phyloP scores from a whole-genome alignment of 2,329 filamentous ascomycete genomes.

The Hypomyces rosellus region DNA sequence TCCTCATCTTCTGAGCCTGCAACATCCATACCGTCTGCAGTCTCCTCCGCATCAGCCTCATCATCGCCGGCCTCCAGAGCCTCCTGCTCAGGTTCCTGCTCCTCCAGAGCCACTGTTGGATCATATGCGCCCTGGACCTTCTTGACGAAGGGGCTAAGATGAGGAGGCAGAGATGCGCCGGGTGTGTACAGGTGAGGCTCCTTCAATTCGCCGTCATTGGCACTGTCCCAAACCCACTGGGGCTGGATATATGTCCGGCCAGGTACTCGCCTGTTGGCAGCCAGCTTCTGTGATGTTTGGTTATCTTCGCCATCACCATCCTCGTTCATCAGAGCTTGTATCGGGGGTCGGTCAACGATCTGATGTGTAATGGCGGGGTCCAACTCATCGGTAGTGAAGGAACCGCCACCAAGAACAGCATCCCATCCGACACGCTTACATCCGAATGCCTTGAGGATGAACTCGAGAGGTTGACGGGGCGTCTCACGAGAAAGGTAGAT shows the following conservation, averaged over 20 bases:
- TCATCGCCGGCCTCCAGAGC: conserved; percentile 64
- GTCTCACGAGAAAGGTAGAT: conserved; percentile 93
- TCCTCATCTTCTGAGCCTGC: conserved; percentile 37
- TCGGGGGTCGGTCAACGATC: conserved; percentile 81
- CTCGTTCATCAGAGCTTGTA: conserved; percentile 52
- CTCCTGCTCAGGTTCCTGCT: conserved; percentile 83
- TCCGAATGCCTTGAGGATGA: conserved; percentile 87
- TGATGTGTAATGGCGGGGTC: conserved; percentile 93
- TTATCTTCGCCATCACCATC: conserved; percentile 50
- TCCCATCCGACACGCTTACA: conserved; percentile 98
- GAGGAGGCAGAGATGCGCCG: conserved; percentile 82
- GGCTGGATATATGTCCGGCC: conserved; percentile 91
- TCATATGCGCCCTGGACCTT: conserved; percentile 83
- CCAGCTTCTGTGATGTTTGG: conserved; percentile 54
- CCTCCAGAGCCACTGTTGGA: conserved; percentile 75
- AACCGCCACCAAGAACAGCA: conserved; percentile 78
- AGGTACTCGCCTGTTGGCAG: conserved; percentile 68
- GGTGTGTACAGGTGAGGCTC: conserved; percentile 83
- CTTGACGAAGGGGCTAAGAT: conserved; percentile 94
- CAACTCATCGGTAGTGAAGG: conserved; percentile 83
- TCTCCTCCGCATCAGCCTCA: conserved; percentile 41
- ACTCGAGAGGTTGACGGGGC: conserved; percentile 83
- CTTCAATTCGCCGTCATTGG: conserved; percentile 87
- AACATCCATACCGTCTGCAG: conserved; percentile 43
- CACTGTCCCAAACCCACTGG: conserved; percentile 97